Evolutionary conservation across 225 moss, liverwort and hornwort species (phyloP).

Genomic region (Physcomitrium patens): DNA sequence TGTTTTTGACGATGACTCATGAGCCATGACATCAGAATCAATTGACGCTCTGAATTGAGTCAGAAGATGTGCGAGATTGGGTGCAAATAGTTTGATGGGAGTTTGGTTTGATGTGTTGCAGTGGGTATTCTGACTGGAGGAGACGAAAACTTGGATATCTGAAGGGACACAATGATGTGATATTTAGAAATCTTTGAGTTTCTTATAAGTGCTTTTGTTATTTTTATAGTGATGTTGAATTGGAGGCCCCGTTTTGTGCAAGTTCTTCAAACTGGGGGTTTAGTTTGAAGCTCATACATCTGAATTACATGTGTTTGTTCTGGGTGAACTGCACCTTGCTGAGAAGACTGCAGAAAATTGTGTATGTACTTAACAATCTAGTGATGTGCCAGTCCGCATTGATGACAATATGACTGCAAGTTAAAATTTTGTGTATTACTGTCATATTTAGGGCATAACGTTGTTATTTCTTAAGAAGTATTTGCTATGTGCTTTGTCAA

Average conservation of each 20-base stretch:
- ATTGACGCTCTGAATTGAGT: constrained; percentile 12
- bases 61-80: neutral
- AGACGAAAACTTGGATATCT: constrained; percentile 21
- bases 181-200: neutral
- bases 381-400: too few species aligned
- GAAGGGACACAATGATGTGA: neutral
- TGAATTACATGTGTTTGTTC: neutral
- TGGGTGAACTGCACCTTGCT: too few species aligned
- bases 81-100: constrained; percentile 12
- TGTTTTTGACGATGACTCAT: constrained; percentile 79
- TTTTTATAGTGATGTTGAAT: constrained; percentile 19
- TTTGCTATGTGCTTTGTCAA: too few species aligned
- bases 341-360: too few species aligned
- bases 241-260: constrained; percentile 16
- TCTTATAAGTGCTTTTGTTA: constrained; percentile 11
- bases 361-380: too few species aligned
- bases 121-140: constrained; percentile 12
- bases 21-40: constrained; percentile 41
- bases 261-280: constrained; percentile 13
- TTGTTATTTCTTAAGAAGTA: too few species aligned
- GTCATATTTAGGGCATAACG: too few species aligned
- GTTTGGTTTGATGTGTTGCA: constrained; percentile 21
- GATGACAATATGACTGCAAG: too few species aligned
- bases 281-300: neutral
- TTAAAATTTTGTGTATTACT: too few species aligned